phyloP scores from a whole-genome alignment of 2,329 filamentous ascomycete genomes.

The Myotisia sp. region DNA sequence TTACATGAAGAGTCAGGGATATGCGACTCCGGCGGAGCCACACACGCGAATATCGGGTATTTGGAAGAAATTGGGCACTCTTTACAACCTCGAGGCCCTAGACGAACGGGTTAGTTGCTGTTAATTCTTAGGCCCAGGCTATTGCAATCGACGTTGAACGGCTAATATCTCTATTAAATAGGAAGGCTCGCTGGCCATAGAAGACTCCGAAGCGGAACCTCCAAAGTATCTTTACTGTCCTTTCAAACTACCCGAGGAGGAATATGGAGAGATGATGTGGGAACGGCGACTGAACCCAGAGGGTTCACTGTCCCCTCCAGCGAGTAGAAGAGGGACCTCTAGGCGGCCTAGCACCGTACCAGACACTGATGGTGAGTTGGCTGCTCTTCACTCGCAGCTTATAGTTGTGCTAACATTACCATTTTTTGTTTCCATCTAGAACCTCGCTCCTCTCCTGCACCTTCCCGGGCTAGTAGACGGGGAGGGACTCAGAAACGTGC shows the following conservation, averaged over 20 bases:
- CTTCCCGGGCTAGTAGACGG: conserved; percentile 25
- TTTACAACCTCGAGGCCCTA: conserved; percentile 75
- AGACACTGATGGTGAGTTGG: conserved; percentile 36
- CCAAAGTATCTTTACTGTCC: conserved; percentile 47
- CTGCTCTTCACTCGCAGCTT: no score
- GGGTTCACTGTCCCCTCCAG: conserved; percentile 29
- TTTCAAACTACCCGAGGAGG: conserved; percentile 47
- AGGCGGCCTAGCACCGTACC: conserved; percentile 32
- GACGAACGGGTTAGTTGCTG: conserved; percentile 64
- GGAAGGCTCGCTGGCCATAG: conserved; percentile 43
- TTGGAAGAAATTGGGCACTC: conserved; percentile 69
- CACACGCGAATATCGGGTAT: conserved; percentile 86
- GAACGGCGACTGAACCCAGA: conserved; percentile 31
- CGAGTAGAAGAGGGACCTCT: conserved; percentile 23
- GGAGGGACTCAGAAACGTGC: conserved; percentile 22
- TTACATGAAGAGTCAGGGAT: conserved; percentile 67
- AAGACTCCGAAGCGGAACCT: conserved; percentile 37
- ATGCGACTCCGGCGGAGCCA: conserved; percentile 44
- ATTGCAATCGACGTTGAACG: neutral
- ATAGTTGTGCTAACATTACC: neutral
- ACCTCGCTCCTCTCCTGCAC: conserved; percentile 30
- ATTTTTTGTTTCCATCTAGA: conserved; percentile 17
- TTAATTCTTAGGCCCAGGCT: conserved; percentile 9
- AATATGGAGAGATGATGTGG: conserved; percentile 37
- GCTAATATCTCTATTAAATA: conserved; percentile 12